Evolutionary conservation across 2,329 filamentous ascomycete genomes (phyloP), one percentile per base, ranked within the genome.

Genomic region (Penicillium hordei): DNA sequence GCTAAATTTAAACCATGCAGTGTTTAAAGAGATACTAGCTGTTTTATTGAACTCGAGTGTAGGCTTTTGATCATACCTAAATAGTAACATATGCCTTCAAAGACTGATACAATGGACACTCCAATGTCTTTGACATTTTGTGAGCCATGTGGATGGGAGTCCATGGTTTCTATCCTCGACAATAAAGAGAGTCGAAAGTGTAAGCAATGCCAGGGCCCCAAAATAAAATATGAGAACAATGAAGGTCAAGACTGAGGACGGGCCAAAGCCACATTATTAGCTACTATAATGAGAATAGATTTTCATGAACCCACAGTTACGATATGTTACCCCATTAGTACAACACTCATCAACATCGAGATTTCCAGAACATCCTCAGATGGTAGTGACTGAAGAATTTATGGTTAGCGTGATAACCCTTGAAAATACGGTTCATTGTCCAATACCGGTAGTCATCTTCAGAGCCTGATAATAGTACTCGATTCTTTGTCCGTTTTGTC

Each of bases 151-250:
- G 31, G 8, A 25, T 10, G 15, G 23, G 5, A 9, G 3, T 12
- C 7, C 5, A 36, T 48, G 33, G 33, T 15, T 19, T 4, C 33
- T 9, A n/a, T 13, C 5, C 7, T 19, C 6, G 48, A 31, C 13
- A 39, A 51, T 51, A 51, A 42, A 51, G 48, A 51, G 48, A 51
- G 13, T 42, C n/a, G n/a, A 38, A 9, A 39, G 27, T 10, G 23
- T 31, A 19, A 50, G 23, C 12, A 7, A 21, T 29, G 2, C 1
- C 2, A 27, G 13, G 1, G 1, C 6, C 23, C 15, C 6, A 9
- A 21, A n/a, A 23, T 29, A 10, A 43, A 21, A 44, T 9, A 52
- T 12, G 13, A 33, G 38, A 31, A 31, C 49, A 44, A 44, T 34
- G 38, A 44, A 44, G 13, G 29, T 7, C 4, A 34, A 25, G 15